Percentiles rank a stretch among this genome's conserved stretches.
phyloP scores from a whole-genome alignment of 2,329 filamentous ascomycete species.

The Fusarium illudens region DNA sequence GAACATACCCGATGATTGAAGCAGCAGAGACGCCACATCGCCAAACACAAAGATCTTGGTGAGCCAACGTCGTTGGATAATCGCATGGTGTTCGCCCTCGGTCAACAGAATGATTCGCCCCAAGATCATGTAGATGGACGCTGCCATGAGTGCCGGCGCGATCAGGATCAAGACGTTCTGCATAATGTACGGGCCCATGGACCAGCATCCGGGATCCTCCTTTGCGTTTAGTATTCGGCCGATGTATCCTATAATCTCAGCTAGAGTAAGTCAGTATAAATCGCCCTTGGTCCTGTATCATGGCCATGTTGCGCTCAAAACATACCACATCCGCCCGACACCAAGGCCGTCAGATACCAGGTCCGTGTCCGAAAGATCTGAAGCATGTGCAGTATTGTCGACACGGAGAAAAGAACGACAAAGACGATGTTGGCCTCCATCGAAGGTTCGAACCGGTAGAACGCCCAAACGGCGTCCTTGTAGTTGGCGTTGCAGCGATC shows the following conservation, averaged over 20 bases:
- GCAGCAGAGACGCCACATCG: conserved; percentile 57
- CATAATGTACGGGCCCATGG: conserved; percentile 50
- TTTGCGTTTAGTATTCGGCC: conserved; percentile 55
- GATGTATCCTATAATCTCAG: conserved; percentile 51
- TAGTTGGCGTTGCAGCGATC: conserved; percentile 34
- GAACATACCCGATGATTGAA: conserved; percentile 36
- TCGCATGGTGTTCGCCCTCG: conserved; percentile 50
- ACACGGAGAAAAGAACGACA: conserved; percentile 35
- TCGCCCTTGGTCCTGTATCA: too few relatives aligned
- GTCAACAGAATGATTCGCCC: conserved; percentile 51
- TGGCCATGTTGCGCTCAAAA: not conserved
- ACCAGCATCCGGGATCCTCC: conserved; percentile 49
- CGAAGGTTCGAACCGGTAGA: conserved; percentile 39
- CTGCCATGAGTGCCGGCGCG: conserved; percentile 56
- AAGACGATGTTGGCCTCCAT: conserved; percentile 35
- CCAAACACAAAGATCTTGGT: conserved; percentile 62
- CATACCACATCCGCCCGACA: conserved; percentile 37
- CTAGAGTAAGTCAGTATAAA: conserved; percentile 15
- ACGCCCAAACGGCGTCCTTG: conserved; percentile 35
- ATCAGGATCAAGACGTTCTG: conserved; percentile 51
- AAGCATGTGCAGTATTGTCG: conserved; percentile 34
- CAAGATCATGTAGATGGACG: conserved; percentile 58
- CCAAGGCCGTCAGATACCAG: conserved; percentile 40
- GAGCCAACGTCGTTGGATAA: conserved; percentile 54
- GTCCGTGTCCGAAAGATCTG: conserved; percentile 39